Conservation (phyloP, 1,284 basidiomycete genomes). For the Fomitopsis betulina region DNA sequence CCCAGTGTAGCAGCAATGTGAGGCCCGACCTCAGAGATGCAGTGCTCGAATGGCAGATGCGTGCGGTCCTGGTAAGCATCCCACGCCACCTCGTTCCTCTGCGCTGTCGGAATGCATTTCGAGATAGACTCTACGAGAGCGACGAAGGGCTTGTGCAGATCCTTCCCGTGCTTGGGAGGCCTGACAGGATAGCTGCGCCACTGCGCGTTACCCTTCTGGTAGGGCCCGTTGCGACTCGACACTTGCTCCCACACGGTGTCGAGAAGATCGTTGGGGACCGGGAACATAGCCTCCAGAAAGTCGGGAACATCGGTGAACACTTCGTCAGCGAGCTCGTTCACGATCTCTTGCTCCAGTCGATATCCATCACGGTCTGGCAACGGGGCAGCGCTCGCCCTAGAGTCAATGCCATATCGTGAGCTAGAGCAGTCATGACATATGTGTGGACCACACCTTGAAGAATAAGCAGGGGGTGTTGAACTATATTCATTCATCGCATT, state of each 20-base stretch:
- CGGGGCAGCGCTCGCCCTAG: neutral
- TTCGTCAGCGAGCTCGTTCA: neutral
- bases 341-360: neutral
- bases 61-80: neutral
- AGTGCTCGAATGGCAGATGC: neutral
- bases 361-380: neutral
- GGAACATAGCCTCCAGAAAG: neutral
- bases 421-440: neutral
- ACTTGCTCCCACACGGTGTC: neutral
- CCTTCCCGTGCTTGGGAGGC: constrained; percentile 17
- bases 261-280: neutral
- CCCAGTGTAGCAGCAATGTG: neutral
- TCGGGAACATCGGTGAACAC: neutral
- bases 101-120: neutral
- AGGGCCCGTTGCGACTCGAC: no score
- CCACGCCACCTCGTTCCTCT: neutral
- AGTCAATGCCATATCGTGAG: neutral
- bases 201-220: neutral
- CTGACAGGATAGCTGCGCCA: constrained; percentile 20
- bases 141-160: constrained; percentile 1
- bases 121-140: neutral
- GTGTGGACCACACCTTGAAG: no score
- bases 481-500: no score
- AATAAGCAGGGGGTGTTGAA: no score
- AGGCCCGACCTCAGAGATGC: neutral